phyloP scores from a whole-genome alignment of 2,329 filamentous ascomycete genomes.

The Lasiodiplodia citricola region DNA sequence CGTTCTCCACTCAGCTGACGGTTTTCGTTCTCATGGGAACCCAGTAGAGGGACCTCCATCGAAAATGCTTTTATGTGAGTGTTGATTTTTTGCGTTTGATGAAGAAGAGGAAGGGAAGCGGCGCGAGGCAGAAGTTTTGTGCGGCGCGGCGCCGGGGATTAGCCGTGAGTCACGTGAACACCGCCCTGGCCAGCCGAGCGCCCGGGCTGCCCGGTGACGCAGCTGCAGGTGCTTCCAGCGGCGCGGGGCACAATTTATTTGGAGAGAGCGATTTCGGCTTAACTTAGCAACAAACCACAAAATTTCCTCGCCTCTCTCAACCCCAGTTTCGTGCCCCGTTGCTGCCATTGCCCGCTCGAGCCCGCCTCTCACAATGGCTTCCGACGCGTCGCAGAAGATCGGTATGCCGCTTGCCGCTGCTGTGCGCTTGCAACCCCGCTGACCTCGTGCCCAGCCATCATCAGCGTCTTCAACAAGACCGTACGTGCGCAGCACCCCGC shows the following conservation, averaged over 20 bases:
- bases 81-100: slow-evolving; percentile 62
- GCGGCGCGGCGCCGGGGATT: background rate
- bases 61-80: slow-evolving; percentile 65
- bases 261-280: slow-evolving; percentile 19
- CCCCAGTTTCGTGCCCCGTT: slow-evolving; percentile 6
- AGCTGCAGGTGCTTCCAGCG: slow-evolving; percentile 4
- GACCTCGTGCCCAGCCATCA: slow-evolving; percentile 64
- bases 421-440: slow-evolving; percentile 18
- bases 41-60: slow-evolving; percentile 51
- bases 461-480: slow-evolving; percentile 97
- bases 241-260: slow-evolving; percentile 10
- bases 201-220: background rate
- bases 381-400: slow-evolving; percentile 27
- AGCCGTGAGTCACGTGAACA: background rate
- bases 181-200: background rate
- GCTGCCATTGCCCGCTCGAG: slow-evolving; percentile 4
- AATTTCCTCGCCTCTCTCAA: slow-evolving; percentile 17
- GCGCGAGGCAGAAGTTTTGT: slow-evolving; percentile 16
- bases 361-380: slow-evolving; percentile 22
- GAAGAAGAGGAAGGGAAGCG: slow-evolving; percentile 43
- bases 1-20: slow-evolving; percentile 62
- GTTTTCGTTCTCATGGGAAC: slow-evolving; percentile 63
- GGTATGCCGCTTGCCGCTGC: slow-evolving; percentile 18
- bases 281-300: slow-evolving; percentile 22
- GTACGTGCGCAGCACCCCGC: slow-evolving; percentile 42